Percentiles rank a stretch among this genome's conserved stretches.
Evolutionary conservation across 106 monocot species (phyloP).

Genomic region (Dendrobium huoshanense): DNA sequence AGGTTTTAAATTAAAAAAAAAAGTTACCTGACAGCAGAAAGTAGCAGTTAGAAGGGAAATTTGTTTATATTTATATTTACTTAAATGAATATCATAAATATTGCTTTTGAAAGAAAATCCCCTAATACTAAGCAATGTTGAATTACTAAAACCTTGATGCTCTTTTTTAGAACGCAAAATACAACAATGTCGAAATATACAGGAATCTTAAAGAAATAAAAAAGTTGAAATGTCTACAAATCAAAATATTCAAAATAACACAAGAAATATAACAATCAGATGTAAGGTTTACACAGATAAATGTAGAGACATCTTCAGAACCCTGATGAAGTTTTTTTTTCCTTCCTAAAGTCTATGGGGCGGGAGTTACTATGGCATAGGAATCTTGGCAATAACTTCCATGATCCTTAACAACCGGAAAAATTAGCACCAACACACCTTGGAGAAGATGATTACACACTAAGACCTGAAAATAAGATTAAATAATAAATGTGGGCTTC

Average conservation of each 20-base stretch:
- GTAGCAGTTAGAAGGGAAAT: neutral
- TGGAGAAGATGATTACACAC: too few species aligned
- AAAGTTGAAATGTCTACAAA: neutral
- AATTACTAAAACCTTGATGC: neutral
- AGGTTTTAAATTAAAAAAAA: neutral
- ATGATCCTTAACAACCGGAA: too few species aligned
- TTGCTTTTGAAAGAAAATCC: neutral
- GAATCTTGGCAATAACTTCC: too few species aligned
- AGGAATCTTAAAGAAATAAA: too few species aligned
- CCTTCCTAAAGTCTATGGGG: too few species aligned
- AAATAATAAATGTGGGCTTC: too few species aligned
- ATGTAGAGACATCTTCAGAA: neutral
- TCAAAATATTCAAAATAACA: neutral
- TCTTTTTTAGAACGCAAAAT: too few species aligned
- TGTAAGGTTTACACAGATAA: neutral
- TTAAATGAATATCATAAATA: neutral
- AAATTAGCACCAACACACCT: too few species aligned
- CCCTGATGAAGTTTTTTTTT: too few species aligned
- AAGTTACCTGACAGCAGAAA: neutral
- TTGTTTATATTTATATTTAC: neutral
- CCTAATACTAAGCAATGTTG: neutral
- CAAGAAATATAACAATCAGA: neutral
- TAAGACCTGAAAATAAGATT: too few species aligned
- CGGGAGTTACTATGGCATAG: too few species aligned
- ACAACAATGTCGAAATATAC: too few species aligned